Conservation (phyloP, 768 basidiomycete genomes). For the Gautieria morchelliformis region DNA sequence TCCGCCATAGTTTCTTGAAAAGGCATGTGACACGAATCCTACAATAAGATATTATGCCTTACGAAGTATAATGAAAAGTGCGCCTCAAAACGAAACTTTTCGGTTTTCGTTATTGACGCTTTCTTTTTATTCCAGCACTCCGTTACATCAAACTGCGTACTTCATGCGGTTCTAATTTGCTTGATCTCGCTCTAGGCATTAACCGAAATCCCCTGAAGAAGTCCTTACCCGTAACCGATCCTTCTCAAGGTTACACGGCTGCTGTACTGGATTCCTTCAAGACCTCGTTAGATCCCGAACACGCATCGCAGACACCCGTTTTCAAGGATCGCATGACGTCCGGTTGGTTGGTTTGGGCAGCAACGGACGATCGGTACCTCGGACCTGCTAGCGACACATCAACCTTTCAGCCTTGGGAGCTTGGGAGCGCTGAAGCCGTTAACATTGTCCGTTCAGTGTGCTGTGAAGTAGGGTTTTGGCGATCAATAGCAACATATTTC, state of each 20-base stretch:
- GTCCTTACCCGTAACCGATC: constrained; percentile 35
- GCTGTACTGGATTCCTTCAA: constrained; percentile 49
- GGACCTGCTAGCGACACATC: constrained; percentile 38
- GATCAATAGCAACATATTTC: constrained; percentile 55
- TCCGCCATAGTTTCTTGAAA: constrained; percentile 38
- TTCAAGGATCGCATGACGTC: constrained; percentile 46
- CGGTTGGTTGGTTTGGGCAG: constrained; percentile 65
- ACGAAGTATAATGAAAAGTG: constrained; percentile 6
- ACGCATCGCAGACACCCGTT: constrained; percentile 32
- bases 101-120: neutral
- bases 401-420: constrained; percentile 54
- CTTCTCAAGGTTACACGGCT: constrained; percentile 42
- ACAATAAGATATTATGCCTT: constrained; percentile 40
- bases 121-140: constrained; percentile 35
- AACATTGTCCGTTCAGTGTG: constrained; percentile 39
- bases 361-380: constrained; percentile 34
- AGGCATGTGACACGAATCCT: constrained; percentile 52
- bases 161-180: constrained; percentile 38
- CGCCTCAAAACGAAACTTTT: neutral
- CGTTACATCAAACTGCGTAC: constrained; percentile 79
- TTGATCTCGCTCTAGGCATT: constrained; percentile 49
- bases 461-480: constrained; percentile 50
- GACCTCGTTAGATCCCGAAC: constrained; percentile 32
- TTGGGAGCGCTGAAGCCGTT: constrained; percentile 39
- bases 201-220: constrained; percentile 60